Percentiles rank a stretch among this genome's conserved stretches.
Evolutionary conservation across 108 stramenopile genomes (phyloP).

Genomic region (Cyclotella distinguenda): DNA sequence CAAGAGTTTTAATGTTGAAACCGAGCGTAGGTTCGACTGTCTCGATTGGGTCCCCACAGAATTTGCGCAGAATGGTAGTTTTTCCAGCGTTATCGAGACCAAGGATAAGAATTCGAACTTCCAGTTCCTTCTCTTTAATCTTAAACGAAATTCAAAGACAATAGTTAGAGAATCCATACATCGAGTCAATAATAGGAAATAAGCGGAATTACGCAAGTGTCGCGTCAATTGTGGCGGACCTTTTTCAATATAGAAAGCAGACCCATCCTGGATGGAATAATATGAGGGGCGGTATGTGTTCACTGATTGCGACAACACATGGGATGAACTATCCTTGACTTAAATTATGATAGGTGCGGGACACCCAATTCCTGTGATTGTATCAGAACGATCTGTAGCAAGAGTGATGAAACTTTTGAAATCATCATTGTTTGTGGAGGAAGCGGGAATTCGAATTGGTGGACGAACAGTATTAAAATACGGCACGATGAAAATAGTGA

Average conservation of each 20-base stretch:
- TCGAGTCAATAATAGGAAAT: background rate
- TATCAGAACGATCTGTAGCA: no score
- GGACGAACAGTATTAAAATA: no score
- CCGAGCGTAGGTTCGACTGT: slow-evolving; percentile 96
- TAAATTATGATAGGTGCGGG: no score
- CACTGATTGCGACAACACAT: no score
- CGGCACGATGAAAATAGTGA: no score
- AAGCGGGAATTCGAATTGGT: no score
- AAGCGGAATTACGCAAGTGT: background rate
- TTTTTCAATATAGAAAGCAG: slow-evolving; percentile 80
- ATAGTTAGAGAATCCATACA: no score
- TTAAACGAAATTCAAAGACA: slow-evolving; percentile 38
- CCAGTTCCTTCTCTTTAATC: slow-evolving; percentile 97
- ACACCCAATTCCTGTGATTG: no score
- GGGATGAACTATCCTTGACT: no score
- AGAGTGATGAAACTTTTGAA: no score
- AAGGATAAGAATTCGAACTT: slow-evolving; percentile 94
- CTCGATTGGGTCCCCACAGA: slow-evolving; percentile 93
- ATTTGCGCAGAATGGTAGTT: slow-evolving; percentile 89
- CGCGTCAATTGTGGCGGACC: slow-evolving; percentile 31
- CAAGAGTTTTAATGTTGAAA: slow-evolving; percentile 97
- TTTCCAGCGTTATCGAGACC: slow-evolving; percentile 97
- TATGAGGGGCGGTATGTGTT: no score
- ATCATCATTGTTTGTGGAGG: no score
- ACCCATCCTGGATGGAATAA: slow-evolving; percentile 72